Evolutionary conservation across 495 filamentous ascomycete species (phyloP).

Genomic region (Pyrenula massariospora): DNA sequence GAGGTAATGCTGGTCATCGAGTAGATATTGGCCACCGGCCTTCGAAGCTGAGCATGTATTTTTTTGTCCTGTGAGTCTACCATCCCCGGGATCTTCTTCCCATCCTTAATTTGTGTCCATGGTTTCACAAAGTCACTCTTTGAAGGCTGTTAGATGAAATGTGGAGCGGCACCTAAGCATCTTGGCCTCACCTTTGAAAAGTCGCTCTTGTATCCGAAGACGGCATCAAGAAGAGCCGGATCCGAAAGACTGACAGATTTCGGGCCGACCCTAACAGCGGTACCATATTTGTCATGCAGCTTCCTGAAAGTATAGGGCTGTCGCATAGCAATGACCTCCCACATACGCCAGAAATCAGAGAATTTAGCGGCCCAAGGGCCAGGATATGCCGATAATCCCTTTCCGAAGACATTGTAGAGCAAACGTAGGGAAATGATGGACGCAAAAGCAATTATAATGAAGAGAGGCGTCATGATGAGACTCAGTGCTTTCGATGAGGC

Average conservation of each 20-base stretch:
- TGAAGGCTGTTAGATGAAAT: no score
- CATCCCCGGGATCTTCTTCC: constrained; percentile 50
- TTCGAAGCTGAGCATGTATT: constrained; percentile 60
- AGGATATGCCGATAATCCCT: neutral
- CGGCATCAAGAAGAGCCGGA: constrained; percentile 54
- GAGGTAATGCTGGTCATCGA: constrained; percentile 59
- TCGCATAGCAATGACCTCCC: neutral
- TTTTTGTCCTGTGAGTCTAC: constrained; percentile 66
- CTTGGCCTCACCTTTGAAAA: constrained; percentile 69
- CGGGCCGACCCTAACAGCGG: constrained; percentile 42
- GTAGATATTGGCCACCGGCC: constrained; percentile 60
- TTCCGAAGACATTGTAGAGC: neutral
- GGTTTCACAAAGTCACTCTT: constrained; percentile 27
- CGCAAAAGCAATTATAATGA: neutral
- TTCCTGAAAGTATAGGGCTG: neutral
- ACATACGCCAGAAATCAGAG: neutral
- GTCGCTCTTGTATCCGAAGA: constrained; percentile 73
- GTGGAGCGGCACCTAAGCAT: no score
- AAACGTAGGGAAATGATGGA: neutral
- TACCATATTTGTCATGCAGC: neutral
- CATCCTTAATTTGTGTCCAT: constrained; percentile 9
- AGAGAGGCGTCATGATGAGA: neutral
- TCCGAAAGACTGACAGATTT: constrained; percentile 55
- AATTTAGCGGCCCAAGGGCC: neutral
- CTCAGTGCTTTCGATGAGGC: no score